phyloP scores from a whole-genome alignment of 345 rosid species.

The Salix arbutifolia region DNA sequence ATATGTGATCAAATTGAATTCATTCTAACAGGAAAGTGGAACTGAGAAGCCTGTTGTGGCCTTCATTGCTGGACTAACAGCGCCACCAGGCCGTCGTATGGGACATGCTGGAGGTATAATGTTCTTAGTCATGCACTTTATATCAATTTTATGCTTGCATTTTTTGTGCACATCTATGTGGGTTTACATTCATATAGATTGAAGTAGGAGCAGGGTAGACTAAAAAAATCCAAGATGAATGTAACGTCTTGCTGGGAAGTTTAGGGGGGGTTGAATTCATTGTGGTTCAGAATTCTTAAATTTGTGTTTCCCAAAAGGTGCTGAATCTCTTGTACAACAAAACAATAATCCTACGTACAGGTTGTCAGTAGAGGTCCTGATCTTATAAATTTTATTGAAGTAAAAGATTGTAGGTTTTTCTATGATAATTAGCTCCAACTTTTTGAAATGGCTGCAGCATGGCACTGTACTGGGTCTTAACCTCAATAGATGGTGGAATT shows the following conservation, averaged over 20 bases:
- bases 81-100: conserved; percentile 98
- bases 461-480: too few relatives aligned
- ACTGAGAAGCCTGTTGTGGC: conserved; percentile 94
- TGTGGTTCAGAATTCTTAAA: too few relatives aligned
- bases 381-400: too few relatives aligned
- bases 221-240: background rate
- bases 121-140: background rate
- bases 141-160: background rate
- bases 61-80: conserved; percentile 96
- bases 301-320: too few relatives aligned
- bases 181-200: background rate
- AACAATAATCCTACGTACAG: too few relatives aligned
- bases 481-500: too few relatives aligned
- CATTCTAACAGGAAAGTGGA: conserved; percentile 73
- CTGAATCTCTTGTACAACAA: too few relatives aligned
- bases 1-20: background rate
- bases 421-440: too few relatives aligned
- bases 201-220: background rate
- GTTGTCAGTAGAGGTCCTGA: too few relatives aligned
- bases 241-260: background rate
- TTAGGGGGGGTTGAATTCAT: too few relatives aligned
- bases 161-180: background rate
- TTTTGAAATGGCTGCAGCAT: too few relatives aligned
- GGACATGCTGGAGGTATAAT: conserved; percentile 98
- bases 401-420: too few relatives aligned